Evolutionary conservation across 2,329 filamentous ascomycete genomes (phyloP), one percentile per base, ranked within the genome.

Genomic region (Tricladium varicosporioides): DNA sequence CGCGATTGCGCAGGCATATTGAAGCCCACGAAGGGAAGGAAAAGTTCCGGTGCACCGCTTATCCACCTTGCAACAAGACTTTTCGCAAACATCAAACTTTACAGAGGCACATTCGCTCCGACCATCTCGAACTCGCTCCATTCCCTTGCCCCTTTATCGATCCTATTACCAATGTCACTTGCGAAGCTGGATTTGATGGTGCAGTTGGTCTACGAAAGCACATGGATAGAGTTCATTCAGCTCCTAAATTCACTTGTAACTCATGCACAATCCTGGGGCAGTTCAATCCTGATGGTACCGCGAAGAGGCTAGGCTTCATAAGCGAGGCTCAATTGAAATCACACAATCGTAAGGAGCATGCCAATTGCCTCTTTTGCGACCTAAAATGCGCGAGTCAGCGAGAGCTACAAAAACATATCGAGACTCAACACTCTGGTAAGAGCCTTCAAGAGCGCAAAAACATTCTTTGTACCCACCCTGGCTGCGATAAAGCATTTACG

Each of bases 1-100:
- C 89, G 9, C 80, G 90, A 47, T 80, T 97, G 15, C 83, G 87
- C 58, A 81, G 90, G 40, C 92, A 97, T 70, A 78, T 87, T 50
- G 82, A 85, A n/a, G 85, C 89, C 1, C 92, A 97, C 71, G 82
- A 88, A 67, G 88, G 87, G 53, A 83, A 87, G 63, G 87, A 94
- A 69, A 81, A 88, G 53, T 92, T 88, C 67, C 80, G 82, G 56
- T 96, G 92, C 69, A 84, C 81, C 18, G 86, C 84, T 33, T 87
- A 84, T 64, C 80, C 82, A 1, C 83, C 81, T 0, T 96, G 92
- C 73, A 81, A 82, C 15, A 83, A 91, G 73, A 85, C 84, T 16
- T 97, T 97, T 72, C 84, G 93, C 60, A 97, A 96, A 73, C 88
- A 91, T 70, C 86, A 91, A 63, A 95, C 92, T 0, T 79, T 97